Evolutionary conservation across 2,329 filamentous ascomycete genomes (phyloP), one percentile per base, ranked within the genome.

Genomic region (Gyromitra esculenta): DNA sequence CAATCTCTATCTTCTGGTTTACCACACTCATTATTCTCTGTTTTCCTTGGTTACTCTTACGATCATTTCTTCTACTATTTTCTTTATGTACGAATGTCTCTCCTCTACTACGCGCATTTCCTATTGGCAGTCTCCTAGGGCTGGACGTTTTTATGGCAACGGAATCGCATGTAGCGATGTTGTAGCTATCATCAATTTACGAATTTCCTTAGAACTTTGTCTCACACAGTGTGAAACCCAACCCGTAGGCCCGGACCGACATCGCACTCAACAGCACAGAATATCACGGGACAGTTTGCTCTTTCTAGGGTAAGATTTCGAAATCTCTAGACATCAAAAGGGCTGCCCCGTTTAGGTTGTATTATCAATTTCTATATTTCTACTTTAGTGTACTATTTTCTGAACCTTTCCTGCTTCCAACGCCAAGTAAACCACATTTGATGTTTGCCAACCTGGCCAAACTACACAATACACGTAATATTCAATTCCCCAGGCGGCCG

Each of bases 181-280:
- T 45, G 15, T 45, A 45, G 43, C 43, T 45, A 45, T 45, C 43
- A 73, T 60, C 52, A 18, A 73, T 73, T 72, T 4, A 65, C 48
- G 56, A 48, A 50, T 35, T 64, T 72, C 57, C 41, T 59, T 59
- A 37, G 35, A 66, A 59, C 50, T 62, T 7, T 37, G 21, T 35
- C 9, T 31, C 25, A 31, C 25, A n/a, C 6, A 1, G 31, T 50
- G 43, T 13, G n/a, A 39, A 13, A 25, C 9, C n/a, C 25, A 31
- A 31, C 25, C 25, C 25, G 25, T 31, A 31, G 25, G 25, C 25
- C 25, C 25, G 4, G 25, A 31, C 25, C 25, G 25, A 31, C 25
- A 31, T 4, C 25, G 4, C 25, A 3, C 25, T 3, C 25, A 31
- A 31, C 25, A 31, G 25, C 11, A 6, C 6, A 18, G 31, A 21